phyloP scores from a whole-genome alignment of 352 stramenopile species.

The Phytophthora citrophthora region DNA sequence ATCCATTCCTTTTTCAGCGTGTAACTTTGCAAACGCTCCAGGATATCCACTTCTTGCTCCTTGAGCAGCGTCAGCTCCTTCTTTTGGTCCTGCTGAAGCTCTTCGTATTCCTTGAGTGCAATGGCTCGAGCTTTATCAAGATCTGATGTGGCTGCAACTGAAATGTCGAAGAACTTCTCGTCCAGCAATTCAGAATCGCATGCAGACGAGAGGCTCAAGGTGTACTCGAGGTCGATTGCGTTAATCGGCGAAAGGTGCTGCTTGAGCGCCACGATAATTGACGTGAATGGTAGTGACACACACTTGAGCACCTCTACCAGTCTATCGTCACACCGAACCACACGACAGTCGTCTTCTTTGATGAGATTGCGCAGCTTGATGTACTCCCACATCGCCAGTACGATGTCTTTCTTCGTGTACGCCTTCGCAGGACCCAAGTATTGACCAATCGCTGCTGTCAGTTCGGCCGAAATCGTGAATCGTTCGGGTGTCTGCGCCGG shows the following conservation, averaged over 20 bases:
- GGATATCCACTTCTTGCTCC: conserved; percentile 60
- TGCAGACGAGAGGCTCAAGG: conserved; percentile 46
- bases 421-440: conserved; percentile 53
- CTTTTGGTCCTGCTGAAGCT: conserved; percentile 70
- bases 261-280: conserved; percentile 70
- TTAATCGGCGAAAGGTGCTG: conserved; percentile 62
- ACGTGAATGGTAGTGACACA: conserved; percentile 73
- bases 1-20: conserved; percentile 74
- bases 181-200: conserved; percentile 44
- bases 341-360: conserved; percentile 82
- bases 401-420: conserved; percentile 73
- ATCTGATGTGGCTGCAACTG: conserved; percentile 60
- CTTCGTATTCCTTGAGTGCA: conserved; percentile 59
- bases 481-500: conserved; percentile 61
- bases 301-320: conserved; percentile 68
- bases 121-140: conserved; percentile 44
- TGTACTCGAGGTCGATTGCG: conserved; percentile 70
- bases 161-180: conserved; percentile 66
- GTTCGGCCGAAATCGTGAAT: conserved; percentile 59
- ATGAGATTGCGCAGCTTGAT: conserved; percentile 79
- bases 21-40: conserved; percentile 55
- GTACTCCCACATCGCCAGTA: conserved; percentile 82
- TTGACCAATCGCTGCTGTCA: conserved; percentile 46
- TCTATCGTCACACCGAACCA: conserved; percentile 65
- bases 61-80: conserved; percentile 68